Evolutionary conservation across 2,329 filamentous ascomycete species (phyloP), one percentile per base, ranked within the genome.

Genomic region (Juglanconis oblonga): DNA sequence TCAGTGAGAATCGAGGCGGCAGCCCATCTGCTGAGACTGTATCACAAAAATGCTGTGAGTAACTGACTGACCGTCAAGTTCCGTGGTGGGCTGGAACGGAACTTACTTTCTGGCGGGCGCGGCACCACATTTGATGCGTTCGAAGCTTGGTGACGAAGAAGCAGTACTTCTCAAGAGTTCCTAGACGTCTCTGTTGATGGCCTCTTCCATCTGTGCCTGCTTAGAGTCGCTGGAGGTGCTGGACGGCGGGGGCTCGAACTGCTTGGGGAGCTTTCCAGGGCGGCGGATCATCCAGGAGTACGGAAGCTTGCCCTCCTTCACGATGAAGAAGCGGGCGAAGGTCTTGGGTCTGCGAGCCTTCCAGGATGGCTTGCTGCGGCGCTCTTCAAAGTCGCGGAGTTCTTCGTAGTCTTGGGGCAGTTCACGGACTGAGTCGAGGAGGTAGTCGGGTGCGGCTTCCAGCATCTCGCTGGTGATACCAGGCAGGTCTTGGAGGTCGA

Each of bases 271-370:
- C 1, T 36, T 10, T 3, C 59, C 50, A 24, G 59, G 50, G 17
- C 58, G 45, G 17, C 54, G 35, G 24, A 51, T 9, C 55, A 58
- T 58, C 55, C 50, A 61, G 31, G 55, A 58, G 17, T 54, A 58
- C 31, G 55, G 55, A 3, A 54, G 44, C 10, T 3, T 24, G n/a
- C 13, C 4, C 33, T 32, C 32, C 7, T 52, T 17, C 8, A 48
- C 24, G 13, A 24, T 2, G 4, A 32, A 52, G n/a, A n/a, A 7
- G 49, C 24, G 6, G 4, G 33, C 5, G 33, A 38, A 17, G 4
- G n/a, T 8, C 9, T 14, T n/a, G 14, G 14, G 9, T 38, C 49
- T 52, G 8, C 4, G 3, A 24, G 2, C 33, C 17, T 50, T 5
- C n/a, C 9, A 38, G 49, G 33, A 5, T 11, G 7, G 9, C 7